Conservation (phyloP, 805 yeast genomes). For the Maudiozyma barnettii region DNA sequence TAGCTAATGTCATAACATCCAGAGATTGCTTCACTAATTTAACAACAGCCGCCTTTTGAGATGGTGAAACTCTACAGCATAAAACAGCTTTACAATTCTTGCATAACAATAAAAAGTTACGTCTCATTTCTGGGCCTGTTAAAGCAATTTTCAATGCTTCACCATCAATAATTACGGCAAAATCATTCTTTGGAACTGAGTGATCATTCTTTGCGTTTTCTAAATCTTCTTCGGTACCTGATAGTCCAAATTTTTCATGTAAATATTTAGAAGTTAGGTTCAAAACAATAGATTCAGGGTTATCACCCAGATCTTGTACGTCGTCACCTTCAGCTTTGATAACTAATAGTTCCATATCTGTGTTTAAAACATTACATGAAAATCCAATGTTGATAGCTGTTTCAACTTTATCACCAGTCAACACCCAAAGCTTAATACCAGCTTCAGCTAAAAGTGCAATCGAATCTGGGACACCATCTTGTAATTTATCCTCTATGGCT, state of each 20-base stretch:
- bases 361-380: slow-evolving; percentile 68
- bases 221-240: slow-evolving; percentile 51
- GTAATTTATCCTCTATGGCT: slow-evolving; percentile 78
- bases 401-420: slow-evolving; percentile 83
- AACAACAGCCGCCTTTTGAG: slow-evolving; percentile 78
- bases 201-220: slow-evolving; percentile 47
- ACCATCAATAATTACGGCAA: slow-evolving; percentile 72
- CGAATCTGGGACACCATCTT: slow-evolving; percentile 81
- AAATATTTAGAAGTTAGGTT: slow-evolving; percentile 44
- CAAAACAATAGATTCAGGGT: slow-evolving; percentile 35
- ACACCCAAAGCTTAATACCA: slow-evolving; percentile 79
- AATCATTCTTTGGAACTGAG: slow-evolving; percentile 58
- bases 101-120: slow-evolving; percentile 60
- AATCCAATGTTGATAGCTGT: slow-evolving; percentile 85
- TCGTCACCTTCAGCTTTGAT: slow-evolving; percentile 43
- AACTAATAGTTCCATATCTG: slow-evolving; percentile 66
- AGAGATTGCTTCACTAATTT: slow-evolving; percentile 63
- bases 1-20: slow-evolving; percentile 76
- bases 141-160: slow-evolving; percentile 57
- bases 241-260: slow-evolving; percentile 46
- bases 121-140: slow-evolving; percentile 33
- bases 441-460: slow-evolving; percentile 61
- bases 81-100: slow-evolving; percentile 75
- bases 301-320: slow-evolving; percentile 34
- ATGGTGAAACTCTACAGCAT: slow-evolving; percentile 83